Percentiles rank a stretch among this genome's conserved stretches.
Evolutionary conservation across 2,329 filamentous ascomycete genomes (phyloP).

Genomic region (Colletotrichum plurivorum): DNA sequence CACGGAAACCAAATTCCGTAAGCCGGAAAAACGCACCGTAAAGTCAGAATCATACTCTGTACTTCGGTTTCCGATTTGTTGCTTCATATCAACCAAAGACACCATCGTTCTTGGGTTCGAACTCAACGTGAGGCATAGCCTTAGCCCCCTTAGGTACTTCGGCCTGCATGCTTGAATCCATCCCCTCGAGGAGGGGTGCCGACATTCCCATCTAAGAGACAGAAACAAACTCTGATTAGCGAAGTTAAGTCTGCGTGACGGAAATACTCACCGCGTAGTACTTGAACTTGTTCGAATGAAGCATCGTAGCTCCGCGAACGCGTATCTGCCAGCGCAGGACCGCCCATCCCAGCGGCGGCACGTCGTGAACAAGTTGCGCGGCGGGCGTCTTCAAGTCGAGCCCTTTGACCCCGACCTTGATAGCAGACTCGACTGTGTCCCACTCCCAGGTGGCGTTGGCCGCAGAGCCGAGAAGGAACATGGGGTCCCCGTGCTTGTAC

Average conservation of each 20-base stretch:
- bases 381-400: background rate
- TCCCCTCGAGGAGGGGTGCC: constrained; percentile 20
- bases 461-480: constrained; percentile 68
- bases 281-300: constrained; percentile 32
- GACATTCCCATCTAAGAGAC: constrained; percentile 23
- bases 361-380: constrained; percentile 25
- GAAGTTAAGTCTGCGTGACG: background rate
- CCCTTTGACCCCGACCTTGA: constrained; percentile 34
- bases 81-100: constrained; percentile 1
- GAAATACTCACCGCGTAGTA: constrained; percentile 27
- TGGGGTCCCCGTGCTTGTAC: constrained; percentile 75
- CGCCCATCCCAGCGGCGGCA: constrained; percentile 27
- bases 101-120: constrained; percentile 20
- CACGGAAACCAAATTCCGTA: no score
- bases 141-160: constrained; percentile 1
- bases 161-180: background rate
- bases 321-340: constrained; percentile 26
- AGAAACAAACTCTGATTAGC: background rate
- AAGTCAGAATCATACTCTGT: no score
- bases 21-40: no score
- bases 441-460: constrained; percentile 62
- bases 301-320: constrained; percentile 21
- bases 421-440: constrained; percentile 66
- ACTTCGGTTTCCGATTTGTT: no score
- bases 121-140: constrained; percentile 26